A percentile compares a stretch with the other conserved stretches of the same genome.
These are phyloP conservation scores for Luffa aegyptiaca DNA, from an alignment of 306 rosid species.

Conservation along the genomic window DNA sequence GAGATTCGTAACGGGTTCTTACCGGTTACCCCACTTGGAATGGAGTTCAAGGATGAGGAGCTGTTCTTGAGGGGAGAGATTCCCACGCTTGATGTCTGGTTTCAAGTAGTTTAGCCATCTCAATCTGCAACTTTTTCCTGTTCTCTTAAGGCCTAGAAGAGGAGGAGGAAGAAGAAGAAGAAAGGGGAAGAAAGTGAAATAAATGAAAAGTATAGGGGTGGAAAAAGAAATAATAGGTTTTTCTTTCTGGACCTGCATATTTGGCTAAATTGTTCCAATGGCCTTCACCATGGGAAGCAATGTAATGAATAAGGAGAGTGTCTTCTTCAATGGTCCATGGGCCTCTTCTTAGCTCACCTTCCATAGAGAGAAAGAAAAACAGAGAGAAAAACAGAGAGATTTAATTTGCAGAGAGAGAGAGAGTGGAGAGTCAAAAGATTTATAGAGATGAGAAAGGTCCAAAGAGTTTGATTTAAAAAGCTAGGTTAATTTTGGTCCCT, in stretches of 20 bases:
- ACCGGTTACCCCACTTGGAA: constrained; percentile 93
- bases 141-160: constrained; percentile 79
- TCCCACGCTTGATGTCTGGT: constrained; percentile 93
- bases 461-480: not conserved
- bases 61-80: constrained; percentile 86
- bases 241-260: constrained; percentile 44
- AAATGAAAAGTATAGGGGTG: not conserved
- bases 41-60: constrained; percentile 88
- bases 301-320: constrained; percentile 67
- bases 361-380: constrained; percentile 23
- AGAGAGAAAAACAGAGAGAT: not conserved
- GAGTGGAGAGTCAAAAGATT: not conserved
- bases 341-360: constrained; percentile 56
- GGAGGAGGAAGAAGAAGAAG: not conserved
- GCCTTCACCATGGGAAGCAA: constrained; percentile 80
- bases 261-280: constrained; percentile 90
- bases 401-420: not conserved
- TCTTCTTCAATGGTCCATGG: constrained; percentile 99
- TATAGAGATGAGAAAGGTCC: not conserved
- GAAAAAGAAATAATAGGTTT: not conserved
- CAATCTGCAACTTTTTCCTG: constrained; percentile 91
- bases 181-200: not conserved
- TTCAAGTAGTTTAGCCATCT: constrained; percentile 92
- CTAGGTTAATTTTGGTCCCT: not conserved
- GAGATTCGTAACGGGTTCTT: not conserved